phyloP scores from a whole-genome alignment of 805 yeast genomes.

The Metschnikowia chrysomelidarum region DNA sequence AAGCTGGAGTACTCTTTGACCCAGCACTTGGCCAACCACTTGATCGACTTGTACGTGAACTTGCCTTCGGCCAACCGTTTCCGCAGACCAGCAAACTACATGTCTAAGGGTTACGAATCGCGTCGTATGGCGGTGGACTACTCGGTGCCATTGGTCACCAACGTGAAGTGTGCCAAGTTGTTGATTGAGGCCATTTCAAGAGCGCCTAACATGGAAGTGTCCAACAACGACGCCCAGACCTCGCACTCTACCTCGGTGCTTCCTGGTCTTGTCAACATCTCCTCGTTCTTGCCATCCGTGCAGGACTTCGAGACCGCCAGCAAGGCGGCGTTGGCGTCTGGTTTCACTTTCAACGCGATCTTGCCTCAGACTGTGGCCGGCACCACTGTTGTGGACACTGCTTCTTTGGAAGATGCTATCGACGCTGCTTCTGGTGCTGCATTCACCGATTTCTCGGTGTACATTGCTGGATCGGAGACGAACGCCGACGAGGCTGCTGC shows the following conservation, averaged over 20 bases:
- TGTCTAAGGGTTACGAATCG: conserved; percentile 95
- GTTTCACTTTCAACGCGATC: conserved; percentile 83
- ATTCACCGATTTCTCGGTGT: conserved; percentile 77
- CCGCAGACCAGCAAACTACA: conserved; percentile 98
- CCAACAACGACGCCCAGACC: conserved; percentile 83
- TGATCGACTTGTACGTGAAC: conserved; percentile 94
- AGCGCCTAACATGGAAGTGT: conserved; percentile 61
- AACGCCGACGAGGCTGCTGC: conserved; percentile 63
- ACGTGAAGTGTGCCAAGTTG: conserved; percentile 95
- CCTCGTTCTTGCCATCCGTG: conserved; percentile 73
- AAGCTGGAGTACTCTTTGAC: conserved; percentile 93
- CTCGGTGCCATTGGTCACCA: conserved; percentile 95
- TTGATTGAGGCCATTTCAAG: conserved; percentile 91
- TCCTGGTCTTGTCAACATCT: conserved; percentile 84
- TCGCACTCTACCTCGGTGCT: conserved; percentile 78
- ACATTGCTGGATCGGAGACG: conserved; percentile 76
- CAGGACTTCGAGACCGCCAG: conserved; percentile 68
- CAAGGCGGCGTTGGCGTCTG: conserved; percentile 72
- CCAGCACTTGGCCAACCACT: conserved; percentile 93
- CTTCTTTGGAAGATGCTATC: conserved; percentile 63
- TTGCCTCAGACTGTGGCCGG: conserved; percentile 71
- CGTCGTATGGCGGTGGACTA: conserved; percentile 99
- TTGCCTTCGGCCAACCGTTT: conserved; percentile 95
- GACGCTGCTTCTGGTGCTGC: conserved; percentile 57
- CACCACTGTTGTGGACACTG: conserved; percentile 59